Evolutionary conservation across 192 early-diverging fungal genomes (phyloP), one percentile per base, ranked within the genome.

Genomic region (Podila verticillata): DNA sequence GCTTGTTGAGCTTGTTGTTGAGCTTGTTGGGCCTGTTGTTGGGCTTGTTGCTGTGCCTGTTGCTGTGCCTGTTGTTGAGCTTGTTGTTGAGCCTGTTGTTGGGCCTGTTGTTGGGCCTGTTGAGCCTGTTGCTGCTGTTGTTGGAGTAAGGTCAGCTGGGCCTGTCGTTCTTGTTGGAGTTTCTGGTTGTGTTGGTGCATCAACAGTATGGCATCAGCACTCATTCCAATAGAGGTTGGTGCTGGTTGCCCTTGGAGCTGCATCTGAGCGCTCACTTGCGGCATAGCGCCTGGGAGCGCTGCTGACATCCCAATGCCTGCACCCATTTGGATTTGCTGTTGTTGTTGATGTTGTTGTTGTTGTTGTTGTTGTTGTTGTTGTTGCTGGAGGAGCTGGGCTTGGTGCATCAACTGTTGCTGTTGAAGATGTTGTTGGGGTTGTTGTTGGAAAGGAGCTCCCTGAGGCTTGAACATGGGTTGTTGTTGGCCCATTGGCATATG

Each of bases 41-140:
- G 61, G 28, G 61, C 48, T 39, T 63, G 77, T 13, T 66, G 64
- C 44, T 81, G 78, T 48, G 74, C 74, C 10, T 73, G 64, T 30
- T 62, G 68, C 15, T 82, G 81, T 1, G 60, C 64, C 61, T 83
- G 81, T 3, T 60, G 70, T 48, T 48, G 73, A 1, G 15, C 39
- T 12, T 57, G 63, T 4, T 74, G 72, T 48, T 66, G 64, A 22
- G 56, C 54, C 3, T 48, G 56, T 26, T 59, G 48, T n/a, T 62
- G 68, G 5, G 35, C 44, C 44, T 47, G 29, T 19, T 51, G 39
- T 34, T 65, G 63, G 13, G 48, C 47, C 19, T 61, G 63, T 63
- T 64, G 73, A 9, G 56, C 7, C 7, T 75, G 74, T 26, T 70
- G 72, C 56, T 73, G 63, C 22, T 74, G 71, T 26, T 63, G 39